Evolutionary conservation across 768 basidiomycete species (phyloP).

Genomic region (Hericium rajendrae): DNA sequence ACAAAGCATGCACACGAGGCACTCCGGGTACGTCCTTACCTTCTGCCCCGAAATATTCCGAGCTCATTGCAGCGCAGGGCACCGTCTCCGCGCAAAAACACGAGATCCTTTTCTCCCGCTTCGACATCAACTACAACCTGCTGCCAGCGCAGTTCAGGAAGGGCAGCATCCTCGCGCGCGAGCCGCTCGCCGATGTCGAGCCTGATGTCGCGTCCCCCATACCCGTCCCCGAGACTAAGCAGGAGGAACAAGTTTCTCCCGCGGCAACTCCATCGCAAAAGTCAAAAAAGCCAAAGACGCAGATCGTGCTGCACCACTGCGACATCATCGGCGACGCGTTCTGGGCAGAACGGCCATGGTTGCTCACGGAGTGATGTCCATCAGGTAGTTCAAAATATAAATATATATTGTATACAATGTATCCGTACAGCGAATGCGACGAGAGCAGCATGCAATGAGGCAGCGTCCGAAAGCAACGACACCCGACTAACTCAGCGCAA

Average conservation of each 20-base stretch:
- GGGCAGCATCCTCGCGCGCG: conserved; percentile 75
- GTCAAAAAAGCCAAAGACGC: conserved; percentile 20
- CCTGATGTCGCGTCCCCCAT: background rate
- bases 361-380: conserved; percentile 29
- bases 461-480: too few relatives aligned
- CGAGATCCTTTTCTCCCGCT: conserved; percentile 78
- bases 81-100: conserved; percentile 86
- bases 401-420: too few relatives aligned
- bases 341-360: conserved; percentile 54
- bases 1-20: conserved; percentile 75
- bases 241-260: too few relatives aligned
- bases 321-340: conserved; percentile 80
- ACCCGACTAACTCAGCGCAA: conserved; percentile 1
- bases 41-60: background rate
- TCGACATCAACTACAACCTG: conserved; percentile 81
- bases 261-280: background rate
- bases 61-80: conserved; percentile 40
- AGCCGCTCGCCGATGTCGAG: conserved; percentile 31
- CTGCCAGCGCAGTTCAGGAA: conserved; percentile 67
- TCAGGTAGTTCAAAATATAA: too few relatives aligned
- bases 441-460: too few relatives aligned
- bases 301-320: conserved; percentile 58
- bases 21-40: conserved; percentile 44
- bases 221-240: too few relatives aligned
- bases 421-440: too few relatives aligned